Percentiles rank a stretch among this genome's conserved stretches.
Conservation (phyloP, 2,329 filamentous ascomycete species). For the Cladophialophora psammophila region DNA sequence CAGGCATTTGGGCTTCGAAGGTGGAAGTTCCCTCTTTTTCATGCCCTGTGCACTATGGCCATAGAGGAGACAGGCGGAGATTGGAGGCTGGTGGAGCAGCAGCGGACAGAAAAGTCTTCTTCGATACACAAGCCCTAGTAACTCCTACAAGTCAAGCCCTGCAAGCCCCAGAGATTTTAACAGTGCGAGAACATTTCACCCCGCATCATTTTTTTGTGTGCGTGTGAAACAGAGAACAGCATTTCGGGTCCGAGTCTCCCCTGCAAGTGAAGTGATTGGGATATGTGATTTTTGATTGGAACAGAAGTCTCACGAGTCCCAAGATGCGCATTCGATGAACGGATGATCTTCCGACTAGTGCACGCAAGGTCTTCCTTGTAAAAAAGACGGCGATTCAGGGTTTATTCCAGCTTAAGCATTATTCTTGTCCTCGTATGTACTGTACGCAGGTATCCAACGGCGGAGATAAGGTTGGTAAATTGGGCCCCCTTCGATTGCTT, state of each 20-base stretch:
- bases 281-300: background rate
- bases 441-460: background rate
- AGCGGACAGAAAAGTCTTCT: background rate
- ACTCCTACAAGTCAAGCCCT: background rate
- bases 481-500: background rate
- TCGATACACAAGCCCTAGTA: background rate
- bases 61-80: no score
- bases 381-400: background rate
- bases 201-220: background rate
- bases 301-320: background rate
- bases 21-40: background rate
- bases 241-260: background rate
- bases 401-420: conserved; percentile 3
- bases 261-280: background rate
- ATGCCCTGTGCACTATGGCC: no score
- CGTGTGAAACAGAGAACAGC: background rate
- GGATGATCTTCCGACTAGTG: conserved; percentile 5
- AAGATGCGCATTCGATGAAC: background rate
- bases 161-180: no score
- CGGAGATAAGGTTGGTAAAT: background rate
- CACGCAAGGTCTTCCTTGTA: background rate
- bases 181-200: background rate
- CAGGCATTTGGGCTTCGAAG: background rate
- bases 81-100: no score
- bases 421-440: background rate